Base-by-base conservation (phyloP, 2,329 filamentous ascomycete genomes). In the Sarocladiaceae sp. region DNA sequence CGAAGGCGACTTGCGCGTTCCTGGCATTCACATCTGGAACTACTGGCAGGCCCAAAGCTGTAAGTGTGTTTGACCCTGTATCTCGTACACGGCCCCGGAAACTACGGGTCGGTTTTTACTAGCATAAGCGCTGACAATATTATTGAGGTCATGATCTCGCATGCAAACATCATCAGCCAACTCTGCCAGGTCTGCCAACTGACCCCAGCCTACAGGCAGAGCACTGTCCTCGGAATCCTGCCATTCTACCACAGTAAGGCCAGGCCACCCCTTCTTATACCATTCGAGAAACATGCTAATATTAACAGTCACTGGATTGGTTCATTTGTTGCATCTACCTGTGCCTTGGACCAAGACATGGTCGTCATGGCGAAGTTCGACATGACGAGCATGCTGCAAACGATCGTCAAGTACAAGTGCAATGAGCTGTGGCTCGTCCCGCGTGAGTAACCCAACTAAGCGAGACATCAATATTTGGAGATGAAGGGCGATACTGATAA, bases 341-440 rank as follows among this genome's bases (percentile, higher is more conserved):
- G n/a, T n/a, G n/a, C n/a, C n/a, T n/a, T n/a, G n/a, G n/a, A n/a
- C n/a, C n/a, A n/a, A n/a, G n/a, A n/a, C n/a, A n/a, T n/a, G n/a
- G n/a, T n/a, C n/a, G n/a, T n/a, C n/a, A n/a, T n/a, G n/a, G n/a
- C n/a, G n/a, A n/a, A n/a, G n/a, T n/a, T n/a, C n/a, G n/a, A n/a
- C n/a, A 82, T 86, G 75, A 69, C 76, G 31, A 62, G 65, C 20
- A 81, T 84, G 75, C 75, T 85, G 10, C 59, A 71, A 28, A 71
- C 78, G 0, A 71, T 83, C 13, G 67, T 70, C 36, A 65, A 76
- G 40, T 76, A 82, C 66, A 69, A 76, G 55, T 74, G 84, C 55
- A 65, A 64, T 3, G 81, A 85, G 58, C 64, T 84, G 2, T 71
- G 82, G 17, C 69, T 84, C 3, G 80, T 84, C 0, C 82, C 82